Conservation (phyloP, 1,284 basidiomycete species). For the Ganoderma lingzhi region DNA sequence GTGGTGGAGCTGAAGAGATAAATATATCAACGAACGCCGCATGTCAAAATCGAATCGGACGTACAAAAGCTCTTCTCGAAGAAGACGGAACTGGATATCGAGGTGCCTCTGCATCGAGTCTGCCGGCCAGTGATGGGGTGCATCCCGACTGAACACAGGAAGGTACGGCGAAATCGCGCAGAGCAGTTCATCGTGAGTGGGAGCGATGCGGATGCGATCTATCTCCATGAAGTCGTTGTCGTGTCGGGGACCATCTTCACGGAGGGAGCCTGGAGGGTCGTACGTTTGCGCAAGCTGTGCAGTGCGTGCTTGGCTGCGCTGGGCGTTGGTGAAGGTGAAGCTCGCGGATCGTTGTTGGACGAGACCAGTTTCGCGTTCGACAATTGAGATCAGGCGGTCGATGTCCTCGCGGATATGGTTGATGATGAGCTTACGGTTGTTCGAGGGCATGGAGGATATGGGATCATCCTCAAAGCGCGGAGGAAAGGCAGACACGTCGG, state of each 20-base stretch:
- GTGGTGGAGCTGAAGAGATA: constrained; percentile 53
- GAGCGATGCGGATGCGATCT: constrained; percentile 45
- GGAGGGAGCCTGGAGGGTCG: constrained; percentile 43
- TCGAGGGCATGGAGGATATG: constrained; percentile 34
- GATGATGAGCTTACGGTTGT: constrained; percentile 48
- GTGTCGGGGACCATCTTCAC: constrained; percentile 54
- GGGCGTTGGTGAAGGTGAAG: constrained; percentile 34
- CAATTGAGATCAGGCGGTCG: constrained; percentile 53
- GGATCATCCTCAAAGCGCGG: constrained; percentile 51
- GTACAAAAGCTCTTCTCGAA: constrained; percentile 50
- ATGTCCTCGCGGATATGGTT: constrained; percentile 50
- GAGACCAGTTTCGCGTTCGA: constrained; percentile 48
- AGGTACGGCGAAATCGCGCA: constrained; percentile 43
- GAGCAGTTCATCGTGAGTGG: constrained; percentile 48
- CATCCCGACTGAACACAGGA: constrained; percentile 49
- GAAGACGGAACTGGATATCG: constrained; percentile 52
- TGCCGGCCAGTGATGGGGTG: constrained; percentile 45
- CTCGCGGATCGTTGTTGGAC: constrained; percentile 44
- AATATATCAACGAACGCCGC: background rate
- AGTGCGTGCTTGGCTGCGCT: constrained; percentile 31
- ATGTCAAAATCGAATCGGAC: constrained; percentile 3
- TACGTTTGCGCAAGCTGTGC: constrained; percentile 38
- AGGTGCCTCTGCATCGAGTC: constrained; percentile 46
- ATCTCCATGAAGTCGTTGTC: constrained; percentile 50
- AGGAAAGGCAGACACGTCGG: constrained; percentile 45